phyloP scores from a whole-genome alignment of 2,329 filamentous ascomycete genomes.

The Hortaea sp. region DNA sequence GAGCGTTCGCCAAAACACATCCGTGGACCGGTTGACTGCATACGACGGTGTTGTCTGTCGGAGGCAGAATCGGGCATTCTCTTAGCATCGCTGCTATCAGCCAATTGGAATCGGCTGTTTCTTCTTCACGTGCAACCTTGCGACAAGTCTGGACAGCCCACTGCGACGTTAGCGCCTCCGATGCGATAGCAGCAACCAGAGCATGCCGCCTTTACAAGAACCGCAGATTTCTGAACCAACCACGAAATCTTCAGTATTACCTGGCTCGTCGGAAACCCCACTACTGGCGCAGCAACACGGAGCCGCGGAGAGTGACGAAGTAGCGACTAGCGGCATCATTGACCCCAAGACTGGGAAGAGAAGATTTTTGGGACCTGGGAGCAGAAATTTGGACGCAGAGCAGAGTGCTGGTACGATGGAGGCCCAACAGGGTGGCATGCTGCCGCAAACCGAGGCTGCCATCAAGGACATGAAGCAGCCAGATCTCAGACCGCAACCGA shows the following conservation, averaged over 20 bases:
- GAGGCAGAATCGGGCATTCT: no score
- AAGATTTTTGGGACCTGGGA: slow-evolving; percentile 11
- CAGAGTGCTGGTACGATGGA: slow-evolving; percentile 1
- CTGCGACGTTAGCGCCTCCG: no score
- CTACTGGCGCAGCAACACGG: slow-evolving; percentile 3
- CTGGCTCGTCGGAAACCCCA: slow-evolving; percentile 5
- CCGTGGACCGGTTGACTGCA: no score
- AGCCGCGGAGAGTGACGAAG: not conserved
- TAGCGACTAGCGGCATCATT: slow-evolving; percentile 1
- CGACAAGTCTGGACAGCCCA: no score
- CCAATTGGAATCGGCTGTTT: no score
- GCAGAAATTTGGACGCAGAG: slow-evolving; percentile 10
- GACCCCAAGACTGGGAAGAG: slow-evolving; percentile 14
- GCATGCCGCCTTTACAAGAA: not conserved
- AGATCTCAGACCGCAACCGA: slow-evolving; percentile 5
- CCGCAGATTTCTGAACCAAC: not conserved
- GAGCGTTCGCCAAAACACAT: no score
- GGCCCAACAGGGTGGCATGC: slow-evolving; percentile 1
- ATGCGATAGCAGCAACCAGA: not conserved
- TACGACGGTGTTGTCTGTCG: no score
- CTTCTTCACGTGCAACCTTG: no score
- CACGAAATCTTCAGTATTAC: slow-evolving; percentile 3
- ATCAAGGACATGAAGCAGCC: slow-evolving; percentile 5
- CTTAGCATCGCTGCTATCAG: no score
- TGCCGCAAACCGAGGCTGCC: slow-evolving; percentile 7